Evolutionary conservation across 2,329 filamentous ascomycete genomes (phyloP), one percentile per base, ranked within the genome.

Genomic region (Myriosclerotinia curreyana): DNA sequence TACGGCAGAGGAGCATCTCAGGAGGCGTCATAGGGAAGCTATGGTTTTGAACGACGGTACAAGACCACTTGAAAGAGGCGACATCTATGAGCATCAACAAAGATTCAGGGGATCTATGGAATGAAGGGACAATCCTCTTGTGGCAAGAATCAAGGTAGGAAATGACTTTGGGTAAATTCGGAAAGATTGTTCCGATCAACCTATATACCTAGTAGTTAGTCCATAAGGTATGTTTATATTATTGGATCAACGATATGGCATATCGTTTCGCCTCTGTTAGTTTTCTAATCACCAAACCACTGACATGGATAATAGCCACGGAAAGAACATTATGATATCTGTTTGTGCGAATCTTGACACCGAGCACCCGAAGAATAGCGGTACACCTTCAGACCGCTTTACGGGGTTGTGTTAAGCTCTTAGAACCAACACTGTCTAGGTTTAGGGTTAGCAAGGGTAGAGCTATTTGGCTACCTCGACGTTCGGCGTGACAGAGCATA

Each of bases 11-110:
- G 87, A 90, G 71, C 84, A 88, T 61, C 80, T 93, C 66, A 81
- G 92, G 66, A 83, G 92, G 68, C 83, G 91, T 58, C 84, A 94
- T 72, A 83, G 92, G 69, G 92, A 96, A 78, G 92, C 92, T 5
- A 93, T 97, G 84, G 92, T 97, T 25, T 79, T 96, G 64, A 94
- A 92, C 71, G 92, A 96, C 72, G 90, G 91, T n/a, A 91, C 85
- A 28, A 82, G 88, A 40, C 89, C 90, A 1, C 75, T 96, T 52
- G 86, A 84, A 5, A 84, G 86, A 67, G 85, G 86, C 52, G 90
- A 96, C 73, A 96, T 96, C 44, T 91, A 93, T 61, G 88, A 95
- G 60, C 68, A 71, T 22, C 67, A 71, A 52, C 49, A 44, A 56
- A 15, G 50, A 60, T 46, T 22, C 3, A 59, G 28, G 14, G 31